phyloP scores from a whole-genome alignment of 2,329 filamentous ascomycete species.

The Curvularia lunata region DNA sequence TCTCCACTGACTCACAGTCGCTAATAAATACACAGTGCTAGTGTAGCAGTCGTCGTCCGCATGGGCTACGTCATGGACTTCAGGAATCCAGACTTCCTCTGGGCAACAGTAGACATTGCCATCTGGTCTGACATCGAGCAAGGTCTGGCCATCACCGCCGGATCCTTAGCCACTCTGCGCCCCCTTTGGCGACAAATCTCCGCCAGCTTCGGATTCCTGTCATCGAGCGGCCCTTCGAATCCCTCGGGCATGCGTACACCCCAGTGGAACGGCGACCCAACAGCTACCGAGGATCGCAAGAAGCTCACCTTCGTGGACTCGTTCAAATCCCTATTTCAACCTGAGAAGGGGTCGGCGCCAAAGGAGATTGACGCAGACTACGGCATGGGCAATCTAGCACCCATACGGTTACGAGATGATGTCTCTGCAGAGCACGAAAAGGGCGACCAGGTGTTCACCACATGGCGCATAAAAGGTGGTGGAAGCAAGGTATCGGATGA shows the following conservation, averaged over 20 bases:
- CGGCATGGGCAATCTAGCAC: conserved; percentile 30
- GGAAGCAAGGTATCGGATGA: conserved; percentile 39
- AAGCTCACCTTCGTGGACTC: conserved; percentile 32
- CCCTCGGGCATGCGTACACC: conserved; percentile 26
- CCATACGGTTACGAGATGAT: conserved; percentile 39
- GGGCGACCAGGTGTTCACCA: conserved; percentile 33
- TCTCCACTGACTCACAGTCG: conserved; percentile 1
- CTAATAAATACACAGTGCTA: conserved; percentile 30
- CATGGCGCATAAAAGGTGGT: conserved; percentile 39
- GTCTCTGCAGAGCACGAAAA: conserved; percentile 27
- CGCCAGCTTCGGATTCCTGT: conserved; percentile 30
- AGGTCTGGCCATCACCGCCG: conserved; percentile 47
- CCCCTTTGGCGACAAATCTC: conserved; percentile 42
- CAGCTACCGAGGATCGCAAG: conserved; percentile 21
- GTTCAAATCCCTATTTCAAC: conserved; percentile 30
- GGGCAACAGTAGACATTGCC: conserved; percentile 45
- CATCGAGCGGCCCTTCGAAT: conserved; percentile 15
- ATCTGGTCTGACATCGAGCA: conserved; percentile 49
- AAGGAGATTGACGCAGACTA: conserved; percentile 32
- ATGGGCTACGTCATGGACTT: conserved; percentile 48
- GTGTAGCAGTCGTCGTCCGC: conserved; percentile 44
- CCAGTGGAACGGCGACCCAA: conserved; percentile 25
- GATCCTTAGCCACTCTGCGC: conserved; percentile 46
- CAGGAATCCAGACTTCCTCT: conserved; percentile 44
- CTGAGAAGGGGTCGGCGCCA: conserved; percentile 24